Conservation (phyloP, 2,329 filamentous ascomycete species). For the Chlorencoelia australis region DNA sequence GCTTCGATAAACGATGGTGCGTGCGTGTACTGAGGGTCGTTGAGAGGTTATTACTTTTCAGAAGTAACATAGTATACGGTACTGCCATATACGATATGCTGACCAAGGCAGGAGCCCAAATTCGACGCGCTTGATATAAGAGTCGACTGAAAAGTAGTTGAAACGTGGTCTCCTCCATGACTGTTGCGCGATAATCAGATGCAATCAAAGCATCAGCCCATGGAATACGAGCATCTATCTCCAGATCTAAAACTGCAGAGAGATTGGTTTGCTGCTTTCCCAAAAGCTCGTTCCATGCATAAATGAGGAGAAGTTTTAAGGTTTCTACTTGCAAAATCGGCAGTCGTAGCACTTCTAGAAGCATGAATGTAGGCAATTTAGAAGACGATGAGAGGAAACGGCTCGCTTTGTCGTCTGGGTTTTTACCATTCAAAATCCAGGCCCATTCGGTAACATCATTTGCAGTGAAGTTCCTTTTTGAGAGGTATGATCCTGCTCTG, state of each 20-base stretch:
- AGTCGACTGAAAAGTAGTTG: slow-evolving; percentile 11
- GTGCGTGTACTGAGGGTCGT: slow-evolving; percentile 4
- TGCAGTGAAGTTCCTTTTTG: slow-evolving; percentile 9
- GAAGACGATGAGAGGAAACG: slow-evolving; percentile 14
- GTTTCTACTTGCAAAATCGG: slow-evolving; percentile 13
- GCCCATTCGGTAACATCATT: slow-evolving; percentile 23
- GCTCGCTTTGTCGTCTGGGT: slow-evolving; percentile 15
- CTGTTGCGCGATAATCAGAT: no score
- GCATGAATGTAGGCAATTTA: slow-evolving; percentile 18
- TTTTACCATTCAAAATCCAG: slow-evolving; percentile 17
- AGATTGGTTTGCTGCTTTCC: background rate
- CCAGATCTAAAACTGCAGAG: no score
- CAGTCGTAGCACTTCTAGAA: slow-evolving; percentile 19
- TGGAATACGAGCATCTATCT: no score
- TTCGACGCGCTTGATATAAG: slow-evolving; percentile 20
- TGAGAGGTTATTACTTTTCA: slow-evolving; percentile 1
- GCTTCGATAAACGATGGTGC: slow-evolving; percentile 17
- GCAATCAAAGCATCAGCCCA: no score
- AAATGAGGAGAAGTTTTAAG: slow-evolving; percentile 10
- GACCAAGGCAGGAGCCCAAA: slow-evolving; percentile 21
- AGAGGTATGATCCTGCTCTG: no score
- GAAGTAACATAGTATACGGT: slow-evolving; percentile 12
- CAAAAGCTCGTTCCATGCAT: slow-evolving; percentile 10
- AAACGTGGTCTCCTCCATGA: slow-evolving; percentile 6
- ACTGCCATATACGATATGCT: slow-evolving; percentile 18